phyloP scores from a whole-genome alignment of 129 eudicot species.

The Lactuca sativa region DNA sequence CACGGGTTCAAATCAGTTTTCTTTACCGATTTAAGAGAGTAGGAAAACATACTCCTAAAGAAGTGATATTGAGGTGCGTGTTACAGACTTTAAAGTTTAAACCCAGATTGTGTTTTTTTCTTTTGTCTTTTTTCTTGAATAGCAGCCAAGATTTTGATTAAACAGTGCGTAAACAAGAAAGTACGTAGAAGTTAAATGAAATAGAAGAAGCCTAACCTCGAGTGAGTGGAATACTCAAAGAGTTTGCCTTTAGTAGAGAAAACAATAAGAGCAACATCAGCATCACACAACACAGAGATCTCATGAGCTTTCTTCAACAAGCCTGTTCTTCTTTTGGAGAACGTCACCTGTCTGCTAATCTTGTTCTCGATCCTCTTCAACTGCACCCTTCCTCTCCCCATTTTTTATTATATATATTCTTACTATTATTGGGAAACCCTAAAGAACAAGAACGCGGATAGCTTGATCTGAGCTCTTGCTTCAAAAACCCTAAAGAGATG shows the following conservation, averaged over 20 bases:
- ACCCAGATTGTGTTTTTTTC: not conserved
- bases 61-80: constrained; percentile 9
- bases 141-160: constrained; percentile 1
- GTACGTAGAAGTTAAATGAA: not conserved
- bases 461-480: constrained; percentile 8
- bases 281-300: constrained; percentile 89
- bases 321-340: constrained; percentile 82
- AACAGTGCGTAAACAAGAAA: constrained; percentile 1
- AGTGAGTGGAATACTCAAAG: constrained; percentile 79
- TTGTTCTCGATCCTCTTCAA: constrained; percentile 87
- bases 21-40: not conserved
- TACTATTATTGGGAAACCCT: constrained; percentile 22
- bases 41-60: constrained; percentile 3
- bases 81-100: not conserved
- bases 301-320: constrained; percentile 89
- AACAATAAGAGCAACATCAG: constrained; percentile 80
- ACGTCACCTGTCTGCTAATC: constrained; percentile 89
- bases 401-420: constrained; percentile 12
- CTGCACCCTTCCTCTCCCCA: constrained; percentile 95
- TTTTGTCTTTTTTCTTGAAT: too few relatives aligned
- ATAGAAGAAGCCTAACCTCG: constrained; percentile 43
- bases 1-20: not conserved
- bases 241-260: constrained; percentile 90
- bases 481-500: constrained; percentile 18
- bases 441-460: not conserved